A percentile compares a stretch with the other conserved stretches of the same genome.
These are phyloP conservation scores for Saccharomycopsis phalli DNA, from an alignment of 1,139 yeast species.

Conservation along the genomic window DNA sequence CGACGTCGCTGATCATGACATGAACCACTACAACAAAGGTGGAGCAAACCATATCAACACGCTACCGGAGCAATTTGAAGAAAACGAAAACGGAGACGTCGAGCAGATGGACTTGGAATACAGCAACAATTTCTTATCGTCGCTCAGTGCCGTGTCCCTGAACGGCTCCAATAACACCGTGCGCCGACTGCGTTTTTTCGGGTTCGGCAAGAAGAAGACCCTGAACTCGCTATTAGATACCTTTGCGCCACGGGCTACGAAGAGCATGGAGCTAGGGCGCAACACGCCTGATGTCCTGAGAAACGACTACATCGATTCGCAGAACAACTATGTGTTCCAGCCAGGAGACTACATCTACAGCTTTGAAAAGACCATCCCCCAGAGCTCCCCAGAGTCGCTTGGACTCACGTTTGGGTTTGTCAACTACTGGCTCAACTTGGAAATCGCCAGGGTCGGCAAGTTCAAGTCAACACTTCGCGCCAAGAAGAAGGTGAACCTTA, in stretches of 20 bases:
- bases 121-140: conserved; percentile 9
- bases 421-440: conserved; percentile 57
- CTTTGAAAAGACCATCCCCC: conserved; percentile 81
- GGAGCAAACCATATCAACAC: conserved; percentile 26
- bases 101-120: conserved; percentile 17
- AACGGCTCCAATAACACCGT: background rate
- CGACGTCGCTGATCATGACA: conserved; percentile 29
- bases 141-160: conserved; percentile 13
- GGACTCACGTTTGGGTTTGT: conserved; percentile 77
- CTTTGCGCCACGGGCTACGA: background rate
- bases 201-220: background rate
- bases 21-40: conserved; percentile 19
- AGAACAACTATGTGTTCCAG: conserved; percentile 33
- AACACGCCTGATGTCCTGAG: background rate
- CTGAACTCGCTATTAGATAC: background rate
- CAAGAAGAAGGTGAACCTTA: conserved; percentile 50
- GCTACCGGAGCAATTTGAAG: conserved; percentile 14
- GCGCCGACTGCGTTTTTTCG: conserved; percentile 4
- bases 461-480: conserved; percentile 72
- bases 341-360: conserved; percentile 91
- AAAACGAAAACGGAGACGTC: conserved; percentile 12
- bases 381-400: conserved; percentile 75
- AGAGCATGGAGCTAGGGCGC: conserved; percentile 1
- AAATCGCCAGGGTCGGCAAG: conserved; percentile 68
- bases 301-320: conserved; percentile 15